phyloP scores from a whole-genome alignment of 768 basidiomycete species.

The Paxillus ammoniavirescens region DNA sequence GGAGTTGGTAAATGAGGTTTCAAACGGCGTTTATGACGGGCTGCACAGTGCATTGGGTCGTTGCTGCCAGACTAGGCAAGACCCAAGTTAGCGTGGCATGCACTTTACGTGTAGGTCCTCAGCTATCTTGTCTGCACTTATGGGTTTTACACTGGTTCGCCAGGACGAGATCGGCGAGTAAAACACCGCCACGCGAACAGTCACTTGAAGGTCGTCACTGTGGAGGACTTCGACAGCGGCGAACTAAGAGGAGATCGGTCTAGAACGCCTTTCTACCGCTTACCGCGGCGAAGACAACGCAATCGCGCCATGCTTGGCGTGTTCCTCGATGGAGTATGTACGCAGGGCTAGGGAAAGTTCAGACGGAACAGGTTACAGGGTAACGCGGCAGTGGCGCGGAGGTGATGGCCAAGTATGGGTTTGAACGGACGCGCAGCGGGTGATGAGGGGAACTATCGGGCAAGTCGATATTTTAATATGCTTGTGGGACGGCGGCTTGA shows the following conservation, averaged over 20 bases:
- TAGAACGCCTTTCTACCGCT: background rate
- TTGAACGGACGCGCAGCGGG: background rate
- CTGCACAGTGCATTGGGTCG: background rate
- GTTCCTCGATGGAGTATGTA: background rate
- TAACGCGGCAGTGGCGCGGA: background rate
- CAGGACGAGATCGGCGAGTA: conserved; percentile 1
- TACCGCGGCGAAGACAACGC: background rate
- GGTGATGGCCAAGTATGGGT: background rate
- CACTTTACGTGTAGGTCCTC: conserved; percentile 5
- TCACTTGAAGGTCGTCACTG: background rate
- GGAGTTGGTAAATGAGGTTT: conserved; percentile 12
- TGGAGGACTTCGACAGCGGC: too few species aligned
- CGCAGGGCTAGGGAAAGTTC: background rate
- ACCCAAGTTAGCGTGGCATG: background rate
- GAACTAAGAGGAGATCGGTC: background rate
- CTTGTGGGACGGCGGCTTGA: background rate
- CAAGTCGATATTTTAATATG: too few species aligned
- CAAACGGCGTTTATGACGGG: conserved; percentile 22
- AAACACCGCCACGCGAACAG: background rate
- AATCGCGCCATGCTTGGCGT: background rate
- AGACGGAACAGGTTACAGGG: background rate
- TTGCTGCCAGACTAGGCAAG: conserved; percentile 5
- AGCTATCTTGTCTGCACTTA: background rate
- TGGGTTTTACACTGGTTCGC: background rate
- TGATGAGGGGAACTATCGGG: too few species aligned